Conservation (phyloP, 768 basidiomycete genomes). For the Kwoniella shandongensis region DNA sequence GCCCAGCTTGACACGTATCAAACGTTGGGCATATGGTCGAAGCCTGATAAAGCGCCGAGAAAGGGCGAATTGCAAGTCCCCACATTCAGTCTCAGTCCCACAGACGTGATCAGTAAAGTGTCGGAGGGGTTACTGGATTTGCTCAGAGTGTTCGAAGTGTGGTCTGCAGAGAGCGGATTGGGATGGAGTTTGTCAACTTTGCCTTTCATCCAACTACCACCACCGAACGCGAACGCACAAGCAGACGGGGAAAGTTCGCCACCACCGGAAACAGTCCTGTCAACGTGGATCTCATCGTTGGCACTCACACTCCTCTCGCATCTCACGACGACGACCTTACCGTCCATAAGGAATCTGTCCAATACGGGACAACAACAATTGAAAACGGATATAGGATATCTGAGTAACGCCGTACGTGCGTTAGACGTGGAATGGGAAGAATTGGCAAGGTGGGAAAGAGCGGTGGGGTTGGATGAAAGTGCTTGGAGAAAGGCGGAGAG, state of each 20-base stretch:
- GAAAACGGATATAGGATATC: conserved; percentile 79
- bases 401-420: conserved; percentile 84
- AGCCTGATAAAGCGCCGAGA: conserved; percentile 59
- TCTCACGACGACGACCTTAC: conserved; percentile 69
- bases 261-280: conserved; percentile 77
- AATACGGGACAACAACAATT: conserved; percentile 76
- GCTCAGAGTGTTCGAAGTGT: conserved; percentile 88
- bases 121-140: conserved; percentile 94
- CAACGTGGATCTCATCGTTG: conserved; percentile 90
- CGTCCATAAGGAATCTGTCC: conserved; percentile 66
- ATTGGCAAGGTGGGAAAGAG: conserved; percentile 76
- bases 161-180: conserved; percentile 75
- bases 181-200: conserved; percentile 82
- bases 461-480: conserved; percentile 59
- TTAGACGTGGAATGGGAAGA: conserved; percentile 83
- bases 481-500: conserved; percentile 37
- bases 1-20: conserved; percentile 72
- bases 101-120: conserved; percentile 79
- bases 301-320: conserved; percentile 74
- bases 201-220: conserved; percentile 58
- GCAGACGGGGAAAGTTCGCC: conserved; percentile 36
- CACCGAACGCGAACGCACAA: neutral
- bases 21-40: conserved; percentile 66
- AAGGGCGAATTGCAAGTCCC: conserved; percentile 68
- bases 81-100: conserved; percentile 89